phyloP scores from a whole-genome alignment of 805 yeast species.

The Cyberlindnera petersonii region DNA sequence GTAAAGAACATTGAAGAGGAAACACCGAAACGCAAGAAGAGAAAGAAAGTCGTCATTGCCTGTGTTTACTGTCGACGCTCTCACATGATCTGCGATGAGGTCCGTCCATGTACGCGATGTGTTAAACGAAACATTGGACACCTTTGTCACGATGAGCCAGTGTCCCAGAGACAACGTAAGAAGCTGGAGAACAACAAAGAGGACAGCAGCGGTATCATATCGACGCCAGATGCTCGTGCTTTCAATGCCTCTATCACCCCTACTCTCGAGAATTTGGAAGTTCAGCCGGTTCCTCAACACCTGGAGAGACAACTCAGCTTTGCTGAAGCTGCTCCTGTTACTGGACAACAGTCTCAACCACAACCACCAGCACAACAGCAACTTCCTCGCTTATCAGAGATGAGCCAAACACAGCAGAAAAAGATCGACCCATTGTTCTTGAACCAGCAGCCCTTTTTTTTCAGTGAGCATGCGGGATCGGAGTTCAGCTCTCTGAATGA shows the following conservation, averaged over 20 bases:
- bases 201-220: not conserved
- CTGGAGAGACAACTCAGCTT: slow-evolving; percentile 17
- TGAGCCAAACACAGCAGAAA: slow-evolving; percentile 6
- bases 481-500: slow-evolving; percentile 89
- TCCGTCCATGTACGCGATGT: slow-evolving; percentile 75
- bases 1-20: slow-evolving; percentile 3
- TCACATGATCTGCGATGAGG: slow-evolving; percentile 90
- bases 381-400: not conserved
- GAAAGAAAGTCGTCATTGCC: slow-evolving; percentile 47
- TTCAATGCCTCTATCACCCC: slow-evolving; percentile 6
- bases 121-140: slow-evolving; percentile 85
- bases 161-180: slow-evolving; percentile 23
- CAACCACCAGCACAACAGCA: slow-evolving; percentile 6
- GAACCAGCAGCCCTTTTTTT: slow-evolving; percentile 70
- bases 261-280: slow-evolving; percentile 15
- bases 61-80: slow-evolving; percentile 91
- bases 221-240: slow-evolving; percentile 1
- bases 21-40: slow-evolving; percentile 38
- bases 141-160: slow-evolving; percentile 48
- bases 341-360: slow-evolving; percentile 4
- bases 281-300: slow-evolving; percentile 23
- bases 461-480: slow-evolving; percentile 88
- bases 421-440: slow-evolving; percentile 20
- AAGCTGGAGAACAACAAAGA: slow-evolving; percentile 17
- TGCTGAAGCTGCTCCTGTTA: not conserved